Percentiles rank a stretch among this genome's conserved stretches.
Conservation (phyloP, 2,329 filamentous ascomycete genomes). For the Ciborinia camelliae region DNA sequence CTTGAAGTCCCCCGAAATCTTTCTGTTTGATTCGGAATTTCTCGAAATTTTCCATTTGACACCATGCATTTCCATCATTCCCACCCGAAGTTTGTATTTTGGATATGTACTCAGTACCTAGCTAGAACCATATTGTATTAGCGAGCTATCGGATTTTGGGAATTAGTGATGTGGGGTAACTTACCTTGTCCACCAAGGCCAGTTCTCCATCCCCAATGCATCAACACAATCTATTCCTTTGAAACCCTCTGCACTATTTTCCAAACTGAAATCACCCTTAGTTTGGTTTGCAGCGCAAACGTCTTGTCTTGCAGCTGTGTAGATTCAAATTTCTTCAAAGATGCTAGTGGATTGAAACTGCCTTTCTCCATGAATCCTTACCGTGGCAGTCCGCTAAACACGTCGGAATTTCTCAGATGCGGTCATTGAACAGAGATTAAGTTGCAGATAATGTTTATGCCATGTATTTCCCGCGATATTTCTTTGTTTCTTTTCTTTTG, state of each 20-base stretch:
- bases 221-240: not conserved
- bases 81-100: not conserved
- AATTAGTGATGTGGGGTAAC: not conserved
- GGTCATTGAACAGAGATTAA: fast-evolving
- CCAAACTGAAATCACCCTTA: not conserved
- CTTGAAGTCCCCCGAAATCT: not conserved
- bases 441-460: fast-evolving
- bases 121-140: not conserved
- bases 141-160: not conserved
- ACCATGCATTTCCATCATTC: no score
- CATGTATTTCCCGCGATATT: fast-evolving
- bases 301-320: not conserved
- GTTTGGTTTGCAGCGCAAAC: not conserved
- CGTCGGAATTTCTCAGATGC: no score
- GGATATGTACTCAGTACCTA: no score
- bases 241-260: not conserved
- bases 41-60: no score
- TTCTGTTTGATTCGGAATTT: not conserved
- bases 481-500: not conserved
- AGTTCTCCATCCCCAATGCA: not conserved
- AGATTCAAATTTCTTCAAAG: not conserved
- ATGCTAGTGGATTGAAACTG: no score
- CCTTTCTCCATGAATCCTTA: not conserved
- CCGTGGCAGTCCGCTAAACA: not conserved
- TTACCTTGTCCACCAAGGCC: not conserved